phyloP scores from a whole-genome alignment of 2,329 filamentous ascomycete species.

The Cyclaneusma minus region DNA sequence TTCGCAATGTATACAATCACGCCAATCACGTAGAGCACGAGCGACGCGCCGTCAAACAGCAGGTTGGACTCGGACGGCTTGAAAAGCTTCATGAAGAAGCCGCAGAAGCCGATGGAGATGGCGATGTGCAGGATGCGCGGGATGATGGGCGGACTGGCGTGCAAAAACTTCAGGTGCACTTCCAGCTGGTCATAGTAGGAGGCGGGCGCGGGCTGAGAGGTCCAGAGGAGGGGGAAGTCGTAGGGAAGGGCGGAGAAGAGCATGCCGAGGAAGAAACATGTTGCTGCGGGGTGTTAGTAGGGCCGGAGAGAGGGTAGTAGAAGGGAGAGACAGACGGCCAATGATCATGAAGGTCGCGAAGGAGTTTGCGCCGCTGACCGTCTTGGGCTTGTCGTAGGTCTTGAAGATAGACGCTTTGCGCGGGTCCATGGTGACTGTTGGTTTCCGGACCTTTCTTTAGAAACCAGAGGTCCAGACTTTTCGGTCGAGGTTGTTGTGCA shows the following conservation, averaged over 20 bases:
- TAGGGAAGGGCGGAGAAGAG: slow-evolving; percentile 95
- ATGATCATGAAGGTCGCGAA: slow-evolving; percentile 97
- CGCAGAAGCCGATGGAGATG: slow-evolving; percentile 71
- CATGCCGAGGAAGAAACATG: slow-evolving; percentile 95
- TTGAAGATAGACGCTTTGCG: slow-evolving; percentile 17
- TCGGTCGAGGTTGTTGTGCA: too few relatives aligned
- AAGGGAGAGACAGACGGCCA: slow-evolving; percentile 49
- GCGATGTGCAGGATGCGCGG: slow-evolving; percentile 88
- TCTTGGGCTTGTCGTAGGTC: slow-evolving; percentile 17
- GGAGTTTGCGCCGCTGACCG: slow-evolving; percentile 23
- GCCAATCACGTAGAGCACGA: slow-evolving; percentile 68
- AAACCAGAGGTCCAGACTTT: too few relatives aligned
- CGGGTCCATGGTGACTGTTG: slow-evolving; percentile 17
- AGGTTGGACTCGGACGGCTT: slow-evolving; percentile 85
- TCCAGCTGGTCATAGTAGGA: slow-evolving; percentile 75
- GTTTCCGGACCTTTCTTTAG: too few relatives aligned
- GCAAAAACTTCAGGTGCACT: slow-evolving; percentile 77
- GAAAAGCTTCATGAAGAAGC: slow-evolving; percentile 91
- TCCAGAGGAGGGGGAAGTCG: slow-evolving; percentile 82
- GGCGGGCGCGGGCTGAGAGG: slow-evolving; percentile 44
- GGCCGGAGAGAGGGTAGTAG: slow-evolving; percentile 5
- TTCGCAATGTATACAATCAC: slow-evolving; percentile 90
- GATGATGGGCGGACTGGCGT: slow-evolving; percentile 83
- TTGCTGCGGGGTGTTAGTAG: slow-evolving; percentile 34
- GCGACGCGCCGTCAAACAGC: slow-evolving; percentile 68